Base-by-base conservation (phyloP, 1,139 yeast species). In the Debaryomyces sp. region DNA sequence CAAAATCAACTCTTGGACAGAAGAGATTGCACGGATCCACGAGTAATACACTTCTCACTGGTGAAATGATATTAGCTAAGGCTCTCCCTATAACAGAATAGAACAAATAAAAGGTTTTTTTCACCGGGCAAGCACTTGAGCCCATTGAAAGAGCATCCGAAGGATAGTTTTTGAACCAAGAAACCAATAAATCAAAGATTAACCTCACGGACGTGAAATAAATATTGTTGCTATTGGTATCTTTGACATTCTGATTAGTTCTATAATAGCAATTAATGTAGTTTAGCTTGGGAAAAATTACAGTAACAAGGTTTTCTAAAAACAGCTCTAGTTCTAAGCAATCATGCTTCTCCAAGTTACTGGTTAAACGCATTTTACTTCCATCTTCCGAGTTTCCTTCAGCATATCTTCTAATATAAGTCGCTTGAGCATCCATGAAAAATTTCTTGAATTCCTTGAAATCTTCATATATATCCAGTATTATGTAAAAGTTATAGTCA, bases 111-210 rank as follows among this genome's bases (percentile, higher is more conserved):
- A 70, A 64, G 3, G 69, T 63, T 47, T 68, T 67, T 46, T 68
- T 71, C 12, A 70, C 56, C 0, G 77, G 71, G 24, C 64, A 53
- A 49, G 63, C 58, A 4, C 55, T 55, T 9, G 67, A 55, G 2
- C 73, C 71, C 40, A 70, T 57, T 2, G 73, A 59, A 47, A 64
- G 54, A 9, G 68, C 64, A 35, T 71, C 70, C 39, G 71, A 64
- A 0, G 79, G 78, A 42, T 65, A 61, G 45, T 68, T 62, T 36
- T 61, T 66, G 49, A 71, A 68, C 76, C 78, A 75, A 26, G 63
- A 61, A 22, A 60, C 64, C 15, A 71, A 44, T 43, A 73, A 47
- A 30, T 72, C 66, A 54, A 68, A 74, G n/a, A 70, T 53, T 30
- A 70, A 55, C 6, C 60, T 56, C 9, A 64, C 63, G 10, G 71